Base-by-base conservation (phyloP, 2,329 filamentous ascomycete genomes). In the Rhinocladiella similis region DNA sequence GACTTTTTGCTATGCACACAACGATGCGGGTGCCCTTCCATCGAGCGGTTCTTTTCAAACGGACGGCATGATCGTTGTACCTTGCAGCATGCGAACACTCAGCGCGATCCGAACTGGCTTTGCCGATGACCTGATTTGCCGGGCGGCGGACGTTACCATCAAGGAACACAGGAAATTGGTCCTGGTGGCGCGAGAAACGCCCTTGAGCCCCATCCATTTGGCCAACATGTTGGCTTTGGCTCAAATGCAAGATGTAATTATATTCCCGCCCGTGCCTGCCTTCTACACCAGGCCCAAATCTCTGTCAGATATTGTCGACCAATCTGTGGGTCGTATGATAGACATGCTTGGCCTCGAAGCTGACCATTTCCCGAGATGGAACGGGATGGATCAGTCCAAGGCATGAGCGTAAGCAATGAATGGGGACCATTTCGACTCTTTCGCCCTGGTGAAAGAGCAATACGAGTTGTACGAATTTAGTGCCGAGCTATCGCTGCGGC, bases 241-340 rank as follows among this genome's bases (percentile, higher is more conserved):
- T 19, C 46, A 38, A 10, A 16, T 16, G 7, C 20, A 18, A 13
- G 75, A 75, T 0, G 77, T 75, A 0, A 66, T 78, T 3, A 74
- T 80, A 9, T 75, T 72, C 27, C 77, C 77, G 1, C 74, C 76
- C 1, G 73, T 80, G 1, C 69, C 70, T 2, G 76, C 73, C 0
- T 78, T 74, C 38, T 80, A 80, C 57, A 78, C 71, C 6, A 63
- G 66, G 43, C 71, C 77, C 6, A 59, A 60, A 0, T 65, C 63
- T 1, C 58, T 78, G 1, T 71, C 77, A 3, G 77, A 79, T n/a
- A 45, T 78, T 9, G 65, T 75, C 1, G 68, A 76, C 38, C 77
- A 80, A 57, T 79, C 68, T 50, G 76, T 79, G 1, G 77, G 75
- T 1, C 67, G 78, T 12, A 71, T 80, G 67, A 53, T 80, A 41